A percentile compares a stretch with the other conserved stretches of the same genome.
Evolutionary conservation across 306 rosid species (phyloP).

Genomic region (Prunus kanzakura): DNA sequence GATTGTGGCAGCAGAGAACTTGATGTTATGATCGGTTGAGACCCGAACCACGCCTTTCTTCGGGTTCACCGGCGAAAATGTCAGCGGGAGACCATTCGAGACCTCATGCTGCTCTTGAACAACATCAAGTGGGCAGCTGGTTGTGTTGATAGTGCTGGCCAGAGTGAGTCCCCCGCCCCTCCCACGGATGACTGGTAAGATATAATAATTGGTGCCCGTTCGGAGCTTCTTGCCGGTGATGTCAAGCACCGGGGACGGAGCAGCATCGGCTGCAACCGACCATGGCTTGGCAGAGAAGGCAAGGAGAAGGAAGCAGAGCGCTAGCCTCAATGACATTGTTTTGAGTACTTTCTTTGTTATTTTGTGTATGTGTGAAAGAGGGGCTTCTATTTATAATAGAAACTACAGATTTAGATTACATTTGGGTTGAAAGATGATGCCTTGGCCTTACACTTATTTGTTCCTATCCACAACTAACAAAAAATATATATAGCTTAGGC

Average conservation of each 20-base stretch:
- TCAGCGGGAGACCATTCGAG: constrained; percentile 38
- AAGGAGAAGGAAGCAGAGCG: constrained; percentile 10
- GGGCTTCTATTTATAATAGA: constrained; percentile 17
- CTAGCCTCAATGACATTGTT: neutral
- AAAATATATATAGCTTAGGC: neutral
- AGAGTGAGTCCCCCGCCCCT: constrained; percentile 50
- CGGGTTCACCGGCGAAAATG: constrained; percentile 28
- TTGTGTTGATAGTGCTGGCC: constrained; percentile 22
- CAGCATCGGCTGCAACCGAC: constrained; percentile 13
- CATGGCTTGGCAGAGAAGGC: constrained; percentile 5
- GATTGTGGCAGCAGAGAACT: constrained; percentile 18
- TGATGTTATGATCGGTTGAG: constrained; percentile 50
- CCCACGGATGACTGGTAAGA: constrained; percentile 46
- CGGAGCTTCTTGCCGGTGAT: constrained; percentile 28
- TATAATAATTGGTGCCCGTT: constrained; percentile 22
- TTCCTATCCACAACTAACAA: too few relatives aligned
- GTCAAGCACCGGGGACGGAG: constrained; percentile 44
- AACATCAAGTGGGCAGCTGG: constrained; percentile 46
- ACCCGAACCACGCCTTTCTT: constrained; percentile 36
- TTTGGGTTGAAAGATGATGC: constrained; percentile 11
- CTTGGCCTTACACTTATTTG: constrained; percentile 3
- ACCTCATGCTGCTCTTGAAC: constrained; percentile 38
- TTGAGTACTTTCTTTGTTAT: constrained; percentile 44
- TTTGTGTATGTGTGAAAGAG: neutral
- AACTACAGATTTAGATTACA: constrained; percentile 38